phyloP scores from a whole-genome alignment of 164 flowering plant genomes.

The Chloranthus sessilifolius region DNA sequence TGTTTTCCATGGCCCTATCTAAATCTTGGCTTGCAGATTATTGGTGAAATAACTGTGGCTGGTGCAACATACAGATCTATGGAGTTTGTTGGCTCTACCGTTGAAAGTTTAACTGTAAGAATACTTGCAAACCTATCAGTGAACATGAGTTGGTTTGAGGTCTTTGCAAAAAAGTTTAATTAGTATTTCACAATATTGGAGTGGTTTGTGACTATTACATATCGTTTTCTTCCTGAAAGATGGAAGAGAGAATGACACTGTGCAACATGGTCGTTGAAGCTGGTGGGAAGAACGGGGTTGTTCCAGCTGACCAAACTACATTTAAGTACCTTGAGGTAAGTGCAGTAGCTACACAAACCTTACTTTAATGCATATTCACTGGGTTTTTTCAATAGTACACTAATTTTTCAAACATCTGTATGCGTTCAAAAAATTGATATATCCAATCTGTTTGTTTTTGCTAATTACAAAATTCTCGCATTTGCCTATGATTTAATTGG shows the following conservation, averaged over 20 bases:
- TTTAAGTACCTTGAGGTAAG: constrained; percentile 83
- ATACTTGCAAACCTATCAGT: background rate
- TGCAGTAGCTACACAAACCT: background rate
- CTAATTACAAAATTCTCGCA: background rate
- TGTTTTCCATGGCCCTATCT: background rate
- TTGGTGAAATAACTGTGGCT: constrained; percentile 95
- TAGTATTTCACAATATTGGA: background rate
- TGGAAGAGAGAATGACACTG: constrained; percentile 99
- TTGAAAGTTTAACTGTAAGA: constrained; percentile 87
- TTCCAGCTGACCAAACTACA: constrained; percentile 91
- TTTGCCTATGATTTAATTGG: background rate
- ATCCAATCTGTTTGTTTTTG: constrained; percentile 1
- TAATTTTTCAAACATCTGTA: background rate
- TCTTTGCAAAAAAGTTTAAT: background rate
- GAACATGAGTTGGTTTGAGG: background rate
- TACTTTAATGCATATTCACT: background rate
- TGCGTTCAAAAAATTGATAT: background rate
- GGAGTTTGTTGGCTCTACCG: constrained; percentile 95
- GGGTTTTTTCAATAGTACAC: background rate
- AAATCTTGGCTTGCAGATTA: constrained; percentile 49
- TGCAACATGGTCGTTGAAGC: constrained; percentile 99
- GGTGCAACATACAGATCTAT: constrained; percentile 96
- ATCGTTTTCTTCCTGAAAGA: constrained; percentile 35
- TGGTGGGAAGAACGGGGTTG: constrained; percentile 97
- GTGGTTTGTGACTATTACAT: background rate